Conservation (phyloP, 148 eudicot genomes). For the Linanthus parryae region DNA sequence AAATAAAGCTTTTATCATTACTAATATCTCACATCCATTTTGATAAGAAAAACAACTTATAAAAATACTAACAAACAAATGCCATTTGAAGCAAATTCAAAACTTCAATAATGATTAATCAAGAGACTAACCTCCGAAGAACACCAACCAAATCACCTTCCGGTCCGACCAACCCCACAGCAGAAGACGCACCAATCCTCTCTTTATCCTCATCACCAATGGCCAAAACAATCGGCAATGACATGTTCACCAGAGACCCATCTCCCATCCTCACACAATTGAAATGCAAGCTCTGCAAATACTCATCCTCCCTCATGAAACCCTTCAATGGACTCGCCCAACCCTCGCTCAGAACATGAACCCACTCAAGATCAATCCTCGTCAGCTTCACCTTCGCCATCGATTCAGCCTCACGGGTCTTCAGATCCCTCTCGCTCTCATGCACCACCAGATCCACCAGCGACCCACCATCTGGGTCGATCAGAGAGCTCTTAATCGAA, state of each 20-base stretch:
- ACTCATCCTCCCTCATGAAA: constrained; percentile 87
- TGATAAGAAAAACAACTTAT: too few species aligned
- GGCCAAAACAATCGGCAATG: constrained; percentile 81
- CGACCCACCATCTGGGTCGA: constrained; percentile 84
- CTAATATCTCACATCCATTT: too few species aligned
- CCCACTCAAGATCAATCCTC: constrained; percentile 81
- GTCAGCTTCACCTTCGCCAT: constrained; percentile 51
- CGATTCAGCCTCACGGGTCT: constrained; percentile 38
- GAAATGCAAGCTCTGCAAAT: constrained; percentile 88
- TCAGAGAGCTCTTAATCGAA: constrained; percentile 41
- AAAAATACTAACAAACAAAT: too few species aligned
- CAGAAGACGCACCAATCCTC: constrained; percentile 36
- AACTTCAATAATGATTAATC: too few species aligned
- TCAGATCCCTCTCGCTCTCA: constrained; percentile 31
- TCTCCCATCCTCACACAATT: constrained; percentile 55
- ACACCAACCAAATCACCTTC: constrained; percentile 53
- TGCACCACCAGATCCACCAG: constrained; percentile 63
- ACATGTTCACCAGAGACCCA: constrained; percentile 89
- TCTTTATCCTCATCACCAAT: constrained; percentile 63
- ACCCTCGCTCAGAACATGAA: constrained; percentile 87
- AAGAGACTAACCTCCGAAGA: constrained; percentile 65
- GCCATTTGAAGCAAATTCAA: too few species aligned
- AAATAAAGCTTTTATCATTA: too few species aligned
- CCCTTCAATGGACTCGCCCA: constrained; percentile 92
- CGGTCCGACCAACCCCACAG: constrained; percentile 66